Percentiles rank a stretch among this genome's conserved stretches.
Evolutionary conservation across 164 flowering plant species (phyloP).

Genomic region (Houttuynia cordata): DNA sequence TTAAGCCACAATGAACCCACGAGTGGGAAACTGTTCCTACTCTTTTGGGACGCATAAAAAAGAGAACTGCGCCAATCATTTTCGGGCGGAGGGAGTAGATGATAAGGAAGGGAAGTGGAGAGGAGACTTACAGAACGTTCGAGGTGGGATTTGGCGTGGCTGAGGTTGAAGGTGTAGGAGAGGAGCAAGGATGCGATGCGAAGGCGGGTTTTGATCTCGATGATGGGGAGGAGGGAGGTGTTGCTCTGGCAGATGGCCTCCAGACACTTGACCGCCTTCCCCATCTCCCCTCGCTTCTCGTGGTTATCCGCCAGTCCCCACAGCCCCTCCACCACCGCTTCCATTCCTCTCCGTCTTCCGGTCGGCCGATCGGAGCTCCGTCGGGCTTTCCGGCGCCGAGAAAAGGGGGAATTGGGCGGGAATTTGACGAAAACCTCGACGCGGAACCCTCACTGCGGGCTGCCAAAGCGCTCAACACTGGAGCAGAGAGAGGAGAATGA

Average conservation of each 20-base stretch:
- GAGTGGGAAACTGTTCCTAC: too few species aligned
- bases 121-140: conserved; percentile 40
- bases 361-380: neutral
- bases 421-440: too few species aligned
- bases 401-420: too few species aligned
- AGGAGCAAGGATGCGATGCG: conserved; percentile 66
- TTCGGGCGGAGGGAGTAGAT: neutral
- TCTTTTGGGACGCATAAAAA: too few species aligned
- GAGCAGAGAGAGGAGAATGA: too few species aligned
- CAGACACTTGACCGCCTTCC: conserved; percentile 68
- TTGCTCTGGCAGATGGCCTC: conserved; percentile 81
- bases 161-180: conserved; percentile 59
- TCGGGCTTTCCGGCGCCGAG: too few species aligned
- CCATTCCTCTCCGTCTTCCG: conserved; percentile 25
- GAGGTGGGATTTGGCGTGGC: conserved; percentile 79
- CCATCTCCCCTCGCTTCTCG: conserved; percentile 53
- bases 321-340: conserved; percentile 74
- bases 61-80: too few species aligned
- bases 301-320: conserved; percentile 84
- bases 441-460: too few species aligned
- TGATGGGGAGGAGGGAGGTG: conserved; percentile 68
- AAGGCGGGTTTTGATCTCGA: conserved; percentile 79
- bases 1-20: too few species aligned
- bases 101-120: neutral
- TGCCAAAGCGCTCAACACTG: too few species aligned